phyloP scores from a whole-genome alignment of 2,329 filamentous ascomycete genomes.

The Beauveria medogensis region DNA sequence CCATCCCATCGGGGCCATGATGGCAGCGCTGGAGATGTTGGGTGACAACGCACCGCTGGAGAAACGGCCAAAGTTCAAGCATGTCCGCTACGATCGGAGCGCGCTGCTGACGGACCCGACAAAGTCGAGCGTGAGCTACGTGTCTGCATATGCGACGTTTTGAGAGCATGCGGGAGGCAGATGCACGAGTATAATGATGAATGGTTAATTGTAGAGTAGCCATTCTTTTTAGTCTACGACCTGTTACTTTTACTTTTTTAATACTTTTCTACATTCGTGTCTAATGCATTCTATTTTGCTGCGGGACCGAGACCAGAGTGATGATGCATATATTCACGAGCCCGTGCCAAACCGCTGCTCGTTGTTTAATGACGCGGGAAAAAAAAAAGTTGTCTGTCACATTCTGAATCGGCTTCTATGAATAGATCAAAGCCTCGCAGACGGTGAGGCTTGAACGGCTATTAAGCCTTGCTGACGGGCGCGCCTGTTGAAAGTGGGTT shows the following conservation, averaged over 20 bases:
- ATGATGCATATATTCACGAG: no score
- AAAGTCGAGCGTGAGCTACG: slow-evolving; percentile 92
- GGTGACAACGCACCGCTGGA: slow-evolving; percentile 19
- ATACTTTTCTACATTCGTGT: no score
- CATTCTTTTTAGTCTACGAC: background rate
- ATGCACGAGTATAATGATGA: background rate
- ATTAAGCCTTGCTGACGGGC: no score
- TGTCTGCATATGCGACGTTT: slow-evolving; percentile 77
- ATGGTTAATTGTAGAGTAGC: background rate
- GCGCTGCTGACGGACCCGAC: slow-evolving; percentile 56
- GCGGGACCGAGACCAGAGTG: no score
- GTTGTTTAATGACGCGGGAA: no score
- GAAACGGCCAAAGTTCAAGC: slow-evolving; percentile 56
- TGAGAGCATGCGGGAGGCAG: slow-evolving; percentile 24
- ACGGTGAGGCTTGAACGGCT: no score
- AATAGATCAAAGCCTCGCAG: no score
- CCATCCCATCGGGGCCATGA: slow-evolving; percentile 86
- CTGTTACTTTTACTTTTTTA: background rate
- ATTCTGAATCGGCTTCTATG: no score
- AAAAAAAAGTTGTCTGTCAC: no score
- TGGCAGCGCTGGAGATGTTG: slow-evolving; percentile 75
- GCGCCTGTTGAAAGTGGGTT: no score
- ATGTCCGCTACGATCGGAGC: slow-evolving; percentile 84
- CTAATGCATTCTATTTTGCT: no score
- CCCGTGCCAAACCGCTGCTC: no score